These are phyloP conservation scores for Colletotrichum lupini DNA, from an alignment of 2,329 filamentous ascomycete species.

Conservation along the genomic window DNA sequence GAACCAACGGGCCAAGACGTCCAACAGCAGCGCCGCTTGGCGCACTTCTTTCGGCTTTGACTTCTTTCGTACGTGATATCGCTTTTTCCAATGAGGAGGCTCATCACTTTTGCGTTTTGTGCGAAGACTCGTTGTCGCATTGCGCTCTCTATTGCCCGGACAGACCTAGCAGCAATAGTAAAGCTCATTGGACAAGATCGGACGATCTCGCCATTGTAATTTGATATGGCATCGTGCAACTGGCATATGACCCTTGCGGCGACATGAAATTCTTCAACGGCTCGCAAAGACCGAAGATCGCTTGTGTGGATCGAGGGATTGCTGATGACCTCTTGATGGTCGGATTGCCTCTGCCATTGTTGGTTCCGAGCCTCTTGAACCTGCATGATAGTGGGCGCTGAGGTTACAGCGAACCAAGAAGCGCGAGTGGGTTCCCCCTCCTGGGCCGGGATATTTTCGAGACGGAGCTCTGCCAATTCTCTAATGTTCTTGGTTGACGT, in stretches of 20 bases:
- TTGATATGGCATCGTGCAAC: not conserved
- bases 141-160: not conserved
- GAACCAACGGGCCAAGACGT: constrained; percentile 7
- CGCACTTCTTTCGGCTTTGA: not conserved
- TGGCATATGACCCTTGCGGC: constrained; percentile 14
- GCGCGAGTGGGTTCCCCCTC: constrained; percentile 7
- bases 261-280: constrained; percentile 36
- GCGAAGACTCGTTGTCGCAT: not conserved
- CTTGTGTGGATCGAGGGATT: constrained; percentile 31
- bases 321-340: constrained; percentile 17
- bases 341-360: constrained; percentile 27
- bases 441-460: constrained; percentile 31
- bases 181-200: constrained; percentile 10
- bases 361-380: constrained; percentile 31
- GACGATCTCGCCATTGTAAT: constrained; percentile 8
- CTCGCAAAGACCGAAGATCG: constrained; percentile 27
- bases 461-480: constrained; percentile 14
- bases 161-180: not conserved
- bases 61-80: not conserved
- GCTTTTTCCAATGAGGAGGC: not conserved
- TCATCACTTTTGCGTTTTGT: not conserved
- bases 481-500: constrained; percentile 23
- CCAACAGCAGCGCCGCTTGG: constrained; percentile 1
- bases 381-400: constrained; percentile 26
- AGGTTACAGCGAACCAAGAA: constrained; percentile 24